phyloP scores from a whole-genome alignment of 1,284 basidiomycete genomes.

The Fomitiporia mediterranea region DNA sequence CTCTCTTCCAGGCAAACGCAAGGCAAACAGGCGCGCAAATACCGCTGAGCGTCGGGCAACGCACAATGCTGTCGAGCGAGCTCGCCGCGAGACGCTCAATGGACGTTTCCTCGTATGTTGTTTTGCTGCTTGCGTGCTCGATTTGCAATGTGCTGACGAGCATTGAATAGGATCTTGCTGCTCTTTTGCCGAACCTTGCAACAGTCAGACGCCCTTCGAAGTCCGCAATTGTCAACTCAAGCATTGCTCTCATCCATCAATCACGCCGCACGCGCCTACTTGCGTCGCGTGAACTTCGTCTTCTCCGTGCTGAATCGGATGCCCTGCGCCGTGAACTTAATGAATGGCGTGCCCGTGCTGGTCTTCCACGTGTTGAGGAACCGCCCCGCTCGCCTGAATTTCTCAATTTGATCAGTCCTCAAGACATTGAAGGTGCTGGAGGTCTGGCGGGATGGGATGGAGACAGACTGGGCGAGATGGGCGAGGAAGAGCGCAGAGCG shows the following conservation, averaged over 20 bases:
- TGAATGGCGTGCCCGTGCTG: slow-evolving; percentile 78
- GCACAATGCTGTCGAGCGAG: slow-evolving; percentile 93
- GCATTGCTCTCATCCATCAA: slow-evolving; percentile 79
- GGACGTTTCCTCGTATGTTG: slow-evolving; percentile 75
- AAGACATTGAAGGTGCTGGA: slow-evolving; percentile 51
- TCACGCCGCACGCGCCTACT: slow-evolving; percentile 75
- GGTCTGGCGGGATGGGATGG: slow-evolving; percentile 14
- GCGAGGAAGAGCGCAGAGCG: slow-evolving; percentile 26
- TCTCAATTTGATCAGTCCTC: slow-evolving; percentile 48
- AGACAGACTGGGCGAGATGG: slow-evolving; percentile 19
- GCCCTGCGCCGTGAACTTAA: slow-evolving; percentile 80
- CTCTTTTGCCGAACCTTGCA: slow-evolving; percentile 83
- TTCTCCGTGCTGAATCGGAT: slow-evolving; percentile 73
- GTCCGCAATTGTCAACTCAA: slow-evolving; percentile 90
- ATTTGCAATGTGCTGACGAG: not conserved
- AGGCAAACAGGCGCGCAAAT: slow-evolving; percentile 78
- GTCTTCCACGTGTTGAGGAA: slow-evolving; percentile 64
- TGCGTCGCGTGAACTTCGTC: slow-evolving; percentile 72
- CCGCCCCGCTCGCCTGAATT: slow-evolving; percentile 66
- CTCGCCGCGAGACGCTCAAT: slow-evolving; percentile 87
- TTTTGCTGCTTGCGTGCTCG: slow-evolving; percentile 17
- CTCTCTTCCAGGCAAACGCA: slow-evolving; percentile 53
- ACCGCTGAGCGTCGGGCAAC: slow-evolving; percentile 91
- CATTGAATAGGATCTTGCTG: slow-evolving; percentile 69
- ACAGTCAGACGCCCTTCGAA: slow-evolving; percentile 90